These are phyloP conservation scores for Monosporascus cannonballus DNA, from an alignment of 2,329 filamentous ascomycete genomes.

Conservation along the genomic window DNA sequence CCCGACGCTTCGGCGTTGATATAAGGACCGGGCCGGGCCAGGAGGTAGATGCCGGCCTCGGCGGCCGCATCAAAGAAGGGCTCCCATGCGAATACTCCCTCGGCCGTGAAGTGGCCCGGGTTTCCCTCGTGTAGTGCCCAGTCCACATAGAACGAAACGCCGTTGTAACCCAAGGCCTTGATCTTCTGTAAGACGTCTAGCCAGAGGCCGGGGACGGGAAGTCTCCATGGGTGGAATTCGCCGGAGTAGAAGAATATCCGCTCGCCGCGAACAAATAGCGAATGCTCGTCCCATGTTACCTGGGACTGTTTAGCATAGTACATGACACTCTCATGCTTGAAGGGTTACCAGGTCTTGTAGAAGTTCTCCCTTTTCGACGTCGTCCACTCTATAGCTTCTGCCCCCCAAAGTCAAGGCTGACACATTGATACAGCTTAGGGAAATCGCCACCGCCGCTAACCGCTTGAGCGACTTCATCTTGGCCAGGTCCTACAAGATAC, in stretches of 20 bases:
- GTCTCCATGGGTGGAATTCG: constrained; percentile 57
- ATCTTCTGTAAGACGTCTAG: constrained; percentile 78
- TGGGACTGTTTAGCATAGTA: too few species aligned
- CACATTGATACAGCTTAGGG: too few species aligned
- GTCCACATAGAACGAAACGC: constrained; percentile 72
- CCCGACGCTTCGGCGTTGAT: constrained; percentile 67
- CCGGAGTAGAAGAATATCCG: constrained; percentile 60
- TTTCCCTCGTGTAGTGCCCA: constrained; percentile 76
- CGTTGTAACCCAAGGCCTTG: constrained; percentile 73
- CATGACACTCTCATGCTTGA: too few species aligned
- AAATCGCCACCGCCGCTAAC: too few species aligned
- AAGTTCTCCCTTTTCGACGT: too few species aligned
- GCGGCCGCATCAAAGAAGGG: constrained; percentile 72
- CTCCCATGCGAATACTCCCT: constrained; percentile 66
- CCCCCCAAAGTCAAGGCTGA: too few species aligned
- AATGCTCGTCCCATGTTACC: constrained; percentile 63
- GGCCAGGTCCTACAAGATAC: too few species aligned
- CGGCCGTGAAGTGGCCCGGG: constrained; percentile 60
- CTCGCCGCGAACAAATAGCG: constrained; percentile 60
- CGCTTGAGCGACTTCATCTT: too few species aligned
- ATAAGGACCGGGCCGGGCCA: constrained; percentile 64
- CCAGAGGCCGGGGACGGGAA: constrained; percentile 44
- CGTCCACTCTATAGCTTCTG: too few species aligned
- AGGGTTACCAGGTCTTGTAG: too few species aligned
- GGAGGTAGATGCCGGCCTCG: constrained; percentile 68